Conservation (phyloP, 768 basidiomycete species). For the Flagelloscypha sp. region DNA sequence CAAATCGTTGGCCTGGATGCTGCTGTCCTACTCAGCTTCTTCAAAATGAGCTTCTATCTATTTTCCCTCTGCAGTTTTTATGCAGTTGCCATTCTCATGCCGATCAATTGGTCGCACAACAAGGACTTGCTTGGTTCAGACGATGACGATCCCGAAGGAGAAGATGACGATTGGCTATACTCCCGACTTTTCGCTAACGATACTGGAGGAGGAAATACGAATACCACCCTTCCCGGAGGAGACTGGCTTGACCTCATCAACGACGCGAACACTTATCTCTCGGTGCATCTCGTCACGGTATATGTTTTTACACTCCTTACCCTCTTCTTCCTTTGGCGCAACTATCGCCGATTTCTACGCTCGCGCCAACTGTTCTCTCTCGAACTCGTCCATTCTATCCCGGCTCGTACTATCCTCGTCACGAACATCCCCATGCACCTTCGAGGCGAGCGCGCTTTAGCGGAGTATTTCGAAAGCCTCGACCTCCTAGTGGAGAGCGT, state of each 20-base stretch:
- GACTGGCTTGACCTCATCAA: slow-evolving; percentile 86
- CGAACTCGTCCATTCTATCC: slow-evolving; percentile 90
- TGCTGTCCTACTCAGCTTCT: slow-evolving; percentile 90
- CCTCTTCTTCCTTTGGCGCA: slow-evolving; percentile 79
- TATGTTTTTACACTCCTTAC: slow-evolving; percentile 87
- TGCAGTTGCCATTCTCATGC: slow-evolving; percentile 83
- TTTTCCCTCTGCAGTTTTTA: slow-evolving; percentile 83
- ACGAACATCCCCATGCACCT: slow-evolving; percentile 79
- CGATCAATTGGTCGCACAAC: slow-evolving; percentile 83
- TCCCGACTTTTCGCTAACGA: too few species aligned
- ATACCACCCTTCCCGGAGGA: slow-evolving; percentile 27
- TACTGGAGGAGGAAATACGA: slow-evolving; percentile 25
- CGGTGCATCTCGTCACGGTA: slow-evolving; percentile 86
- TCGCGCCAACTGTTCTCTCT: slow-evolving; percentile 90
- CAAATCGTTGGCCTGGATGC: slow-evolving; percentile 97
- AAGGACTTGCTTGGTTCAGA: too few species aligned
- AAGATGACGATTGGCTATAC: slow-evolving; percentile 44
- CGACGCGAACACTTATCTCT: slow-evolving; percentile 84
- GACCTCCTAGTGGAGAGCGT: slow-evolving; percentile 87
- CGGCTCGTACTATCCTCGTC: slow-evolving; percentile 88
- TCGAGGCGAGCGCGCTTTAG: slow-evolving; percentile 74
- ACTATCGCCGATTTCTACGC: slow-evolving; percentile 82
- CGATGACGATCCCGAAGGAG: too few species aligned
- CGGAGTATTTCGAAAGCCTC: slow-evolving; percentile 92
- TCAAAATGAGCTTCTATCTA: slow-evolving; percentile 89